phyloP scores from a whole-genome alignment of 2,329 filamentous ascomycete species.

The Pseudocercospora crystallina region DNA sequence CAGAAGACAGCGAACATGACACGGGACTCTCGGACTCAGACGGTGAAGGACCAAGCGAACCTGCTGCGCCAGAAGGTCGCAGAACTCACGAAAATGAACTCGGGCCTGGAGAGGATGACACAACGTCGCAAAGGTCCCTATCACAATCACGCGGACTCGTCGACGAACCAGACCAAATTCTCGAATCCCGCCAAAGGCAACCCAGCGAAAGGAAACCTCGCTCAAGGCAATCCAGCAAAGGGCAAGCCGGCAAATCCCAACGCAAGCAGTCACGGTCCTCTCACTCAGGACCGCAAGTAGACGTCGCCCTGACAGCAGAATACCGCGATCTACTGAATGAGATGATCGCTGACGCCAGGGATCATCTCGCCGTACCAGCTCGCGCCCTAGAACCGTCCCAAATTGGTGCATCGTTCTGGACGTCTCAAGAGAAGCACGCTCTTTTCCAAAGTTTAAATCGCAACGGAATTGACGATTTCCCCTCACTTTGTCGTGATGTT shows the following conservation, averaged over 20 bases:
- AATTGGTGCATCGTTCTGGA: constrained; percentile 71
- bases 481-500: constrained; percentile 62
- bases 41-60: constrained; percentile 12
- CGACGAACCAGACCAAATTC: constrained; percentile 12
- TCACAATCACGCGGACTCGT: constrained; percentile 12
- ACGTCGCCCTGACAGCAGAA: constrained; percentile 4
- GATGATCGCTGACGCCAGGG: constrained; percentile 52
- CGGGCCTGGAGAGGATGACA: constrained; percentile 13
- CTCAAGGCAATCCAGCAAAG: constrained; percentile 8
- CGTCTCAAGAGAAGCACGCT: constrained; percentile 64
- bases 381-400: constrained; percentile 48
- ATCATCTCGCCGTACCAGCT: neutral
- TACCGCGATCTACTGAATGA: constrained; percentile 57
- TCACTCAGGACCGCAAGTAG: constrained; percentile 11
- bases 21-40: constrained; percentile 9
- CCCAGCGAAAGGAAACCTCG: constrained; percentile 7
- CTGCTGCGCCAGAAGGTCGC: constrained; percentile 11
- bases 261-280: constrained; percentile 11
- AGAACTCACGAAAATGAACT: constrained; percentile 9
- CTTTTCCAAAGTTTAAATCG: constrained; percentile 67
- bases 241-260: constrained; percentile 9
- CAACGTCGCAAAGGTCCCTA: constrained; percentile 7
- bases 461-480: constrained; percentile 63
- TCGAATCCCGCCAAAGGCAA: constrained; percentile 12
- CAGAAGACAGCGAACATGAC: constrained; percentile 13